Percentiles rank a stretch among this genome's conserved stretches.
phyloP scores from a whole-genome alignment of 805 yeast species.

The Candida takata region DNA sequence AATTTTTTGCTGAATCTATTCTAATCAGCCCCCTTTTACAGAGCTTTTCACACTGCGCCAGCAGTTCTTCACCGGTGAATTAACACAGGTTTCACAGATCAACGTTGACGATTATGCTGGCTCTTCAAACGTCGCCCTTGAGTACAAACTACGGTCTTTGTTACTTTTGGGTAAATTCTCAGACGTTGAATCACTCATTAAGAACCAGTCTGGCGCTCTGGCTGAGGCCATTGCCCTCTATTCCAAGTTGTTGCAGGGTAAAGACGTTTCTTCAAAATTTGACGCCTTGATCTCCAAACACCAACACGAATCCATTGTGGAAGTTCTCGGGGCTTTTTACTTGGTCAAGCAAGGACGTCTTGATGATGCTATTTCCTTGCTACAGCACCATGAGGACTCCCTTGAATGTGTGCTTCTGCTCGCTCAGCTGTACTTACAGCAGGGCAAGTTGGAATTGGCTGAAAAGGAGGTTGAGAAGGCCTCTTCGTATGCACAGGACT shows the following conservation, averaged over 20 bases:
- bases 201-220: constrained; percentile 3
- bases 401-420: constrained; percentile 36
- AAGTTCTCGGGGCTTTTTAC: constrained; percentile 34
- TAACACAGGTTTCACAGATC: constrained; percentile 35
- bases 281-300: constrained; percentile 16
- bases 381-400: constrained; percentile 32
- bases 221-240: constrained; percentile 25
- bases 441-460: constrained; percentile 39
- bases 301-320: constrained; percentile 26
- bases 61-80: constrained; percentile 56
- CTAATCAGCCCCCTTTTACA: not conserved
- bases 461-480: constrained; percentile 36
- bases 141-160: constrained; percentile 30
- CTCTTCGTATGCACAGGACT: constrained; percentile 55
- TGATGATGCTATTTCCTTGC: constrained; percentile 36
- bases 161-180: constrained; percentile 24
- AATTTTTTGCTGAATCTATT: too few relatives aligned
- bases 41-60: constrained; percentile 51
- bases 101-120: constrained; percentile 34
- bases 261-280: constrained; percentile 9
- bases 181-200: constrained; percentile 4
- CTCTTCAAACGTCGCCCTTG: constrained; percentile 22
- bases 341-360: constrained; percentile 32
- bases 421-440: constrained; percentile 33
- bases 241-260: constrained; percentile 21